Base-by-base conservation (phyloP, 768 basidiomycete genomes). In the Amylocystis lapponica region DNA sequence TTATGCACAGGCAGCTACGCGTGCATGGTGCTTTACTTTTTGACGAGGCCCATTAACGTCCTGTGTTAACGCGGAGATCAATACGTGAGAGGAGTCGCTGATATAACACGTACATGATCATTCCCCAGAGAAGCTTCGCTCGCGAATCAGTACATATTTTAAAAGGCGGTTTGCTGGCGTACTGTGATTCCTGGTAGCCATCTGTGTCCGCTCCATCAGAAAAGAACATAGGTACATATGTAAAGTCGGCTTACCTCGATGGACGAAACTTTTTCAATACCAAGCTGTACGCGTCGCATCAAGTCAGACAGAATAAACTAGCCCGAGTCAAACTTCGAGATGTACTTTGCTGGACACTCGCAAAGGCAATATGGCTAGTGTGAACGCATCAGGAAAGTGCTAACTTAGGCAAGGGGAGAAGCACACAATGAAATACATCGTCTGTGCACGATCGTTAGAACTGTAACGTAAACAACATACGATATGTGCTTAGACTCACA, bases 131-230 rank as follows among this genome's bases (percentile, higher is more conserved):
- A 5, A 79, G 61, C 81, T 82, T 29, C 27, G 3, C 16, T 13
- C 25, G 6, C 5, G 11, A 16, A 6, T 36, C 10, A 33, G 20
- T 13, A 16, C 11, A 3, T 5, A 26, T 13, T 2, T 20, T 16
- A 22, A 11, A n/a, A 20, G 10, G 14, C 13, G 1, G 16, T 2
- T 2, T n/a, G 5, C 14, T 6, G n/a, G 58, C 68, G 46, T 51
- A 80, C 79, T 43, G 76, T 78, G 34, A 85, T 79, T n/a, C 71
- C 73, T 1, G 83, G 79, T 22, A 86, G 66, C 80, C 81, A 85
- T 57, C 75, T 71, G 29, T 9, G 26, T 4, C 14, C 22, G 32
- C 42, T 56, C 36, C 13, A 36, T 10, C 35, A 40, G 20, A 11
- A 13, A 11, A 14, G 16, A 35, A 20, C 5, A 45, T 4, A 41